Base-by-base conservation (phyloP, 176 grass and related monocot genomes). In the Oryza longistaminata region DNA sequence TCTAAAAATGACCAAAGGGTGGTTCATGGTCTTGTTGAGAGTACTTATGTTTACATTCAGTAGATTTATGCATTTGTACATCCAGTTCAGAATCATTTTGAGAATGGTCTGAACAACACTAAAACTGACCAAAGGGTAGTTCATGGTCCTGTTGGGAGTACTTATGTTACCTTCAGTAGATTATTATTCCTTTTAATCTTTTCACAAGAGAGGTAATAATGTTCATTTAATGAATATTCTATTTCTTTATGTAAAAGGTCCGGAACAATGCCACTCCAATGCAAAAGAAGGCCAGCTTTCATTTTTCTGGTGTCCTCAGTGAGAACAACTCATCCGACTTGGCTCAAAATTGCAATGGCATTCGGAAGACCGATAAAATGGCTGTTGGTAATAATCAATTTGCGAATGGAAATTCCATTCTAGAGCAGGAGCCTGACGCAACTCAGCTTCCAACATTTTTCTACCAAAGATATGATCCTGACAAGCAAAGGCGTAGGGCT, bases 401-500 rank as follows among this genome's bases (percentile, higher is more conserved):
- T 71, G 75, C 87, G 78, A 87, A 92, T 48, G 53, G 73, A 31
- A 77, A 72, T 94, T 82, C 87, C 3, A 22, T 90, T 39, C 66
- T 71, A 72, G 83, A 61, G 11, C 67, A 82, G 85, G 87, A 84
- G 37, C 48, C 82, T 55, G 75, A 85, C 52, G 67, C 29, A 58
- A 50, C 75, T 21, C 87, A 83, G 13, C 62, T 90, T 52, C 87
- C 89, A 42, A 90, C 44, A 58, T 90, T 76, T 48, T 90, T 88
- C 33, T 93, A 89, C 86, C 93, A 98, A 81, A 85, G 75, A 82
- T 79, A 82, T 67, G 69, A 76, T 73, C 90, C 90, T 60, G 81
- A 87, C 77, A 39, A 60, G 16, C 89, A 88, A 69, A 84, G 58
- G 24, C 88, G 44, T 44, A 73, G 72, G 53, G 24, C 80, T 37